phyloP scores from a whole-genome alignment of 2,329 filamentous ascomycete genomes.

The Stenocarpella maydis region DNA sequence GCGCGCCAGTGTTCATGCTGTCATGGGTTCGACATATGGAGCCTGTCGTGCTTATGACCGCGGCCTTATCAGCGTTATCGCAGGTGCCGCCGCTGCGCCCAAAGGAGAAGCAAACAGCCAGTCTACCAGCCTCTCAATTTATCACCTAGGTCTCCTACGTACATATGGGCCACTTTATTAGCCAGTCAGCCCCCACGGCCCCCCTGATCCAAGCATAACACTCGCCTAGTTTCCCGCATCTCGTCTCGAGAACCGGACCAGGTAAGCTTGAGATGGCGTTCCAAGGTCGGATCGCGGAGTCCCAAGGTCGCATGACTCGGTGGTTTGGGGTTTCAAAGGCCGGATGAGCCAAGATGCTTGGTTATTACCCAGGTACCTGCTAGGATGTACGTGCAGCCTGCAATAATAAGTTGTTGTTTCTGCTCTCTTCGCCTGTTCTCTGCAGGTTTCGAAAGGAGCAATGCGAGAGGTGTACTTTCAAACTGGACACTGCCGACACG shows the following conservation, averaged over 20 bases:
- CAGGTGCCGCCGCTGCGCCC: conserved; percentile 15
- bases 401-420: background rate
- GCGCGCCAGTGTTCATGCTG: conserved; percentile 1
- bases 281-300: too few relatives aligned
- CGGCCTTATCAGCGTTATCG: conserved; percentile 13
- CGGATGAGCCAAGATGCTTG: too few relatives aligned
- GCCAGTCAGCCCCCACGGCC: background rate
- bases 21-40: conserved; percentile 6
- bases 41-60: conserved; percentile 17
- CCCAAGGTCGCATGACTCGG: too few relatives aligned
- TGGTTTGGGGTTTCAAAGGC: too few relatives aligned
- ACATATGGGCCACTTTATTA: too few relatives aligned
- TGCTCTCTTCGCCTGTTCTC: too few relatives aligned
- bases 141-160: too few relatives aligned
- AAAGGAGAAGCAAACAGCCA: conserved; percentile 8
- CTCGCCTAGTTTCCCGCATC: fast-evolving
- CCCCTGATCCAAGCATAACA: too few relatives aligned
- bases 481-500: background rate
- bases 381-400: background rate
- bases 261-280: too few relatives aligned
- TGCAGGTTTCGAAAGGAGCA: too few relatives aligned
- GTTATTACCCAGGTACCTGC: too few relatives aligned
- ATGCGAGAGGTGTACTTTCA: background rate
- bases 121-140: background rate
- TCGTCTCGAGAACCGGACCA: too few relatives aligned